Evolutionary conservation across 1,284 basidiomycete species (phyloP), one percentile per base, ranked within the genome.

Genomic region (Cronartium ribicola): DNA sequence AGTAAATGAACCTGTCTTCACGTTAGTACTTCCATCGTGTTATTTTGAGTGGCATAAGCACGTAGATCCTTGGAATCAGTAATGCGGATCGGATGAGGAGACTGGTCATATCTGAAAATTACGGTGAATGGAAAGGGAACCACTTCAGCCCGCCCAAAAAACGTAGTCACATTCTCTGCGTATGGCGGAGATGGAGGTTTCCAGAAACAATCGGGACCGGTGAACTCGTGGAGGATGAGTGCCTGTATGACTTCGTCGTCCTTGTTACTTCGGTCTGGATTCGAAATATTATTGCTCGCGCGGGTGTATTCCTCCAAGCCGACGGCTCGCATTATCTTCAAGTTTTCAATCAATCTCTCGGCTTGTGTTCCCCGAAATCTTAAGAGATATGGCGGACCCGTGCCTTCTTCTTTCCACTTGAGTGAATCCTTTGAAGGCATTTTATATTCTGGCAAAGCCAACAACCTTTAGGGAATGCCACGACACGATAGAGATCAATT

Each of bases 271-370:
- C 88, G 84, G 74, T n/a, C 51, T 10, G 37, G 63, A 40, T 43
- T 20, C 20, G 22, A 5, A 29, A 61, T 40, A 2, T 64, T 8
- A 43, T 43, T 66, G 44, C 46, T 48, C 3, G 66, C 64, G 60
- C 63, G 36, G 67, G 60, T 40, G 41, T 77, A 75, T 5, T 75
- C 75, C 39, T 71, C 59, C 41, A 78, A 73, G 36, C 79, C 79
- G 41, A 80, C 76, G 61, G 78, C 75, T 65, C 76, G 70, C 66
- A 80, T 68, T 73, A 89, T 89, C 86, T 90, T 91, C 75, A 92
- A 81, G 79, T 91, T 91, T 80, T 92, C 90, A 2, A 89, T 86
- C 78, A 90, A 88, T 75, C 90, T 82, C 80, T 92, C 90, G 3
- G 85, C 89, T 0, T 88, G 87, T 1, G 85, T 86, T 3, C 88